Conservation (phyloP, 805 yeast genomes). For the Metschnikowia reukaufii region DNA sequence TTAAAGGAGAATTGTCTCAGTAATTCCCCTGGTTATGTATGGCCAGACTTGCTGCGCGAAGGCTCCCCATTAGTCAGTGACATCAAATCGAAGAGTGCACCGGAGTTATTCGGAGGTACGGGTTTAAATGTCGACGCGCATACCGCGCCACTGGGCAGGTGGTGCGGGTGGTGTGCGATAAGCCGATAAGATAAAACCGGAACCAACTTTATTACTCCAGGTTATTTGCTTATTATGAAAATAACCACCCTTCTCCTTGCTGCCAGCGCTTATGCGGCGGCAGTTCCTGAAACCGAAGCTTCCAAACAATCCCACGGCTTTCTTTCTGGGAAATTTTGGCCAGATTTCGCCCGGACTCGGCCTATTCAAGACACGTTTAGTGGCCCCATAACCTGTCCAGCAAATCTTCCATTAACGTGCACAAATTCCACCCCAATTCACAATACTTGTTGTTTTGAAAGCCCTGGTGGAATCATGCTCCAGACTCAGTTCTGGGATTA, state of each 20-base stretch:
- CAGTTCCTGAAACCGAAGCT: neutral
- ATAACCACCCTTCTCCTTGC: neutral
- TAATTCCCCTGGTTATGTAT: neutral
- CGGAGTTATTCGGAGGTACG: neutral
- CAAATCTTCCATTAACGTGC: slow-evolving; percentile 55
- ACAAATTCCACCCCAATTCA: slow-evolving; percentile 49
- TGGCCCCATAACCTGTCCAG: slow-evolving; percentile 10
- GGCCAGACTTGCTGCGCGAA: neutral
- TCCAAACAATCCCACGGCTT: neutral
- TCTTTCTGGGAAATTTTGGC: slow-evolving; percentile 1
- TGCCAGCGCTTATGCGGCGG: slow-evolving; percentile 4
- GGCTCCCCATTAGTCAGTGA: neutral
- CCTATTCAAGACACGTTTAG: slow-evolving; percentile 1
- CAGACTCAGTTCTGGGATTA: slow-evolving; percentile 46
- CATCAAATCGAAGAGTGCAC: neutral
- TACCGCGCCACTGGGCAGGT: too few species aligned
- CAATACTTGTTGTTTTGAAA: slow-evolving; percentile 49
- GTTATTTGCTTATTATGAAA: neutral
- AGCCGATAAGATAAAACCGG: slow-evolving; percentile 7
- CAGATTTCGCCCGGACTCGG: neutral
- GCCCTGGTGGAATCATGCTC: slow-evolving; percentile 40
- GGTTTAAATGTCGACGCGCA: neutral
- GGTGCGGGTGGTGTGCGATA: neutral
- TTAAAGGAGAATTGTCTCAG: too few species aligned
- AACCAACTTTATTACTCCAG: neutral